phyloP scores from a whole-genome alignment of 2,329 filamentous ascomycete species.

The Penicillium oxalicum region DNA sequence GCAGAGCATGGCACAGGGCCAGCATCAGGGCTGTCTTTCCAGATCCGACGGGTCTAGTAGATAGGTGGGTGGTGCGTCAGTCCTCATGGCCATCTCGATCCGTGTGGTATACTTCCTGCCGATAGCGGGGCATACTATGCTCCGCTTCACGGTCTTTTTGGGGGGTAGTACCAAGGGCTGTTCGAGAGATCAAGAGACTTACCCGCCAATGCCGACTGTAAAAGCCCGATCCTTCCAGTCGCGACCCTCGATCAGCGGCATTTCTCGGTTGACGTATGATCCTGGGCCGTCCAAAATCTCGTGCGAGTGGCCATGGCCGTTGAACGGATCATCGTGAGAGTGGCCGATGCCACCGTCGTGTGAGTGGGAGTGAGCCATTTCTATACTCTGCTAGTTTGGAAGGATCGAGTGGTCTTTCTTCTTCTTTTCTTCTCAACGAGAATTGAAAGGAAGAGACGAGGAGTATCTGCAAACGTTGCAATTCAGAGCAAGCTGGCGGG shows the following conservation, averaged over 20 bases:
- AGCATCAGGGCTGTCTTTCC: constrained; percentile 98
- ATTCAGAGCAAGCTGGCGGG: too few relatives aligned
- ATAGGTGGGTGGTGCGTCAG: not conserved
- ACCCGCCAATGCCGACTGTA: constrained; percentile 97
- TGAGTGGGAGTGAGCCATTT: constrained; percentile 36
- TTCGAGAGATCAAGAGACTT: constrained; percentile 26
- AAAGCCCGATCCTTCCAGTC: constrained; percentile 87
- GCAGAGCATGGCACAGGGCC: constrained; percentile 77
- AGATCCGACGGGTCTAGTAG: constrained; percentile 79
- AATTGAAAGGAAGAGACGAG: constrained; percentile 13
- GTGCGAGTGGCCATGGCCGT: constrained; percentile 82
- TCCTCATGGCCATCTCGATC: not conserved
- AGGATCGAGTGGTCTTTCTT: not conserved
- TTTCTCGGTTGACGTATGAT: constrained; percentile 81
- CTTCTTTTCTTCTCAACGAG: not conserved
- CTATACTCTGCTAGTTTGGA: not conserved
- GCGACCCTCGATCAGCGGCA: constrained; percentile 84
- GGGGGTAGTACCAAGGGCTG: too few relatives aligned
- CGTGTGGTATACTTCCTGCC: not conserved
- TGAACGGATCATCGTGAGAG: constrained; percentile 51
- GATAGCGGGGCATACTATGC: not conserved
- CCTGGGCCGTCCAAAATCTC: constrained; percentile 93
- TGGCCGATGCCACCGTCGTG: constrained; percentile 35
- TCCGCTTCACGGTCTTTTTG: too few relatives aligned
- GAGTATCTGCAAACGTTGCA: not conserved